phyloP scores from a whole-genome alignment of 2,329 filamentous ascomycete species.

The Achaetomium macrosporum region DNA sequence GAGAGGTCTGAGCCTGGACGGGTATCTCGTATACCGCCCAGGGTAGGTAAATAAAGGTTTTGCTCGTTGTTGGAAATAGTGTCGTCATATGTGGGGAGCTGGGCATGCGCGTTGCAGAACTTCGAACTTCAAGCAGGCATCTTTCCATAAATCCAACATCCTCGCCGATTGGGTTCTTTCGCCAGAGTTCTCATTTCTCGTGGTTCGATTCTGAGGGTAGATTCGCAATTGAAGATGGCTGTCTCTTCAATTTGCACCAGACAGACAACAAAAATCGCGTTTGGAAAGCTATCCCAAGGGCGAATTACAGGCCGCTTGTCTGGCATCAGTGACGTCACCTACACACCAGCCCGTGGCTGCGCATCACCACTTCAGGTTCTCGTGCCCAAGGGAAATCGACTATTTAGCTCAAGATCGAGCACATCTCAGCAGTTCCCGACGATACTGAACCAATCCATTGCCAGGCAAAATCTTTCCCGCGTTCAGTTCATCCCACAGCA shows the following conservation, averaged over 20 bases:
- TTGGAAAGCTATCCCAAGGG: not conserved
- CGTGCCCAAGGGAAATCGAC: not conserved
- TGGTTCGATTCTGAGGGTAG: too few species aligned
- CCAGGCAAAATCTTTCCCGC: not conserved
- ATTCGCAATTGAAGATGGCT: not conserved
- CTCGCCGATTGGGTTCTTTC: too few species aligned
- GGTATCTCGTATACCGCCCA: too few species aligned
- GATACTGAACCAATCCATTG: not conserved
- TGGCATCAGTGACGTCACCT: conserved; percentile 8
- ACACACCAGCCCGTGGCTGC: not conserved
- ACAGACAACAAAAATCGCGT: not conserved
- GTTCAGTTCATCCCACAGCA: not conserved
- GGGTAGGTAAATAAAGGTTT: too few species aligned
- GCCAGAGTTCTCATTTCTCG: too few species aligned
- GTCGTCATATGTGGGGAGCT: too few species aligned
- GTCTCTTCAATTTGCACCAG: not conserved
- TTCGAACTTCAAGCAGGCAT: not conserved
- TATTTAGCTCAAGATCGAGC: not conserved
- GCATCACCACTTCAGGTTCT: conserved; percentile 3
- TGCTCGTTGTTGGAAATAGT: too few species aligned
- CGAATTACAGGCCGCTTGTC: not conserved
- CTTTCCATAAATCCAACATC: not conserved
- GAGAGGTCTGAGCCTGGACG: too few species aligned
- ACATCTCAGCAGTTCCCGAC: not conserved
- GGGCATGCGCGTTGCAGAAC: too few species aligned